Base-by-base conservation (phyloP, 345 rosid genomes). In the Gossypium herbaceum region DNA sequence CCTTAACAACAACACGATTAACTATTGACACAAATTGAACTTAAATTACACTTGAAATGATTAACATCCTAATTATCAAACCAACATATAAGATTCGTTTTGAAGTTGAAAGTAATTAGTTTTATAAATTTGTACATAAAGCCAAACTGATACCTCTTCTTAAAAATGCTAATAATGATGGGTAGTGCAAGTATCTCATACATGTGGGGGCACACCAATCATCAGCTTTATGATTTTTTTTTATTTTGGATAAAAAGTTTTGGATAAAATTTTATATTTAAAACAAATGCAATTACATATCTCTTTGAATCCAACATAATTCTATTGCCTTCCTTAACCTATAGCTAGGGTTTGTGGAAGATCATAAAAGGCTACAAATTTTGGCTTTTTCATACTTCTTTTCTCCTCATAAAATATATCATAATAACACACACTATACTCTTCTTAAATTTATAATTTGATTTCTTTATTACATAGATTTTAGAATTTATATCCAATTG, bases 11-110 rank as follows among this genome's bases (percentile, higher is more conserved):
- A 34, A 34, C 7, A 34, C 0, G 0, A 34, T 5, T 34, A 5
- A 34, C 0, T 0, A 34, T 34, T 34, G 6, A 34, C 41, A 1
- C 0, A 0, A 34, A 4, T 34, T 4, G 0, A 34, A 34, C 7
- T 1, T 4, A 34, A 34, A 34, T 1, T 34, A 4, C 7, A 34
- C 1, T 34, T 34, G 0, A 4, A 0, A 34, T 0, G 0, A 0
- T 34, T 3, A 34, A 4, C 1, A 4, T 34, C 5, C 0, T 34
- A 34, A 34, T 34, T 4, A 34, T 29, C 6, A 29, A 0, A 4
- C 39, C 5, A 4, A 29, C 0, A 4, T 5, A 27, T 3, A 3
- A 0, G 0, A 27, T 27, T 27, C 0, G 39, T 34, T 4, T 34
- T 34, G 6, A 34, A 34, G 6, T 34, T 34, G 6, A 34, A 34